Percentiles rank a stretch among this genome's conserved stretches.
Evolutionary conservation across 2,329 filamentous ascomycete species (phyloP).

Genomic region (Paecilomyces variotii): DNA sequence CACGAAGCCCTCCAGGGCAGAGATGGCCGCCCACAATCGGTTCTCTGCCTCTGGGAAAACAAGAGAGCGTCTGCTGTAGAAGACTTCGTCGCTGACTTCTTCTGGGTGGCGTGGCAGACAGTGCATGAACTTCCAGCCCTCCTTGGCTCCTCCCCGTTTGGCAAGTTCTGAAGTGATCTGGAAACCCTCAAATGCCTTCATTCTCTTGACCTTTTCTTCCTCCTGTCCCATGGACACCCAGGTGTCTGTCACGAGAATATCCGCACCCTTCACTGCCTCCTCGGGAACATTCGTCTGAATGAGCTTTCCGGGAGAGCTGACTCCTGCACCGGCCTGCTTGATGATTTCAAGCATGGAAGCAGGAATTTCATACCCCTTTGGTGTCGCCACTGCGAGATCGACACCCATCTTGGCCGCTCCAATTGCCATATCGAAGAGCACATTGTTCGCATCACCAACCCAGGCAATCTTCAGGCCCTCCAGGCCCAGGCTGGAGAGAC

Average conservation of each 20-base stretch:
- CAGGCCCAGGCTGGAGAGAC: conserved; percentile 53
- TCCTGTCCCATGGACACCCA: conserved; percentile 99
- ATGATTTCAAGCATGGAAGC: conserved; percentile 66
- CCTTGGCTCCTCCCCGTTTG: conserved; percentile 73
- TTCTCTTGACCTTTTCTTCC: conserved; percentile 65
- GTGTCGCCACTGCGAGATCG: conserved; percentile 78
- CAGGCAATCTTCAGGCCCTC: conserved; percentile 86
- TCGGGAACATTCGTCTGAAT: conserved; percentile 71
- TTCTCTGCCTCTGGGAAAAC: conserved; percentile 96
- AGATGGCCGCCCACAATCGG: conserved; percentile 82
- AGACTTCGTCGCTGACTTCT: conserved; percentile 90
- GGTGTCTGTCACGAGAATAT: conserved; percentile 91
- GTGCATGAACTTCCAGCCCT: conserved; percentile 97
- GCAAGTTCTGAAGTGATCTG: conserved; percentile 86
- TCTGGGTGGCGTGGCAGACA: conserved; percentile 87
- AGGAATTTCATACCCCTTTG: conserved; percentile 76
- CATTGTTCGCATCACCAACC: conserved; percentile 96
- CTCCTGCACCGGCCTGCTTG: conserved; percentile 49
- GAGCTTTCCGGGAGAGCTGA: conserved; percentile 57
- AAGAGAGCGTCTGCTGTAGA: conserved; percentile 75
- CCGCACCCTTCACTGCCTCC: conserved; percentile 74
- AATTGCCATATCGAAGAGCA: conserved; percentile 87
- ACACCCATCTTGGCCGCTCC: conserved; percentile 81
- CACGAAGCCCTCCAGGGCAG: conserved; percentile 78
- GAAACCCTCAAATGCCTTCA: conserved; percentile 80